Percentiles rank a stretch among this genome's conserved stretches.
Evolutionary conservation across 768 basidiomycete species (phyloP).

Genomic region (Trametes cingulata): DNA sequence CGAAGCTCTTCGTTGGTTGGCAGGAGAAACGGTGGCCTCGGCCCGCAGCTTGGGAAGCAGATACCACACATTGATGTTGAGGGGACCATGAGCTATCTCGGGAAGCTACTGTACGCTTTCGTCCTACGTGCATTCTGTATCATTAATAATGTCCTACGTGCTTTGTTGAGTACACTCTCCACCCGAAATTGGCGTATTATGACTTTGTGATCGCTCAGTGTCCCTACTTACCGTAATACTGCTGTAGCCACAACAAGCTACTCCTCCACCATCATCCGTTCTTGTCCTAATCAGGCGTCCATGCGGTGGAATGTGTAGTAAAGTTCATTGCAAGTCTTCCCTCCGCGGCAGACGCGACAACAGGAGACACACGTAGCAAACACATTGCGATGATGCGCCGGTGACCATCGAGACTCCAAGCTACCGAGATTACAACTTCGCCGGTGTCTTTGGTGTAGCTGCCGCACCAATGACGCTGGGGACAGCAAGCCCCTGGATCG

Average conservation of each 20-base stretch:
- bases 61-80: not conserved
- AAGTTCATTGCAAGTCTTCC: too few species aligned
- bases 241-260: too few species aligned
- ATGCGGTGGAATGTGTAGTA: too few species aligned
- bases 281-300: too few species aligned
- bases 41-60: constrained; percentile 27
- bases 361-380: not conserved
- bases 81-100: not conserved
- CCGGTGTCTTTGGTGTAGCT: not conserved
- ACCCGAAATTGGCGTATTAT: too few species aligned
- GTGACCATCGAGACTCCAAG: too few species aligned
- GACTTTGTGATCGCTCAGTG: too few species aligned
- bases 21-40: constrained; percentile 23
- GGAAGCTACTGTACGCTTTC: not conserved
- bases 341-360: too few species aligned
- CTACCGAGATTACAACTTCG: not conserved
- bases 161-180: not conserved
- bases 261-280: too few species aligned
- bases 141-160: not conserved
- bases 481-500: not conserved
- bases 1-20: constrained; percentile 21
- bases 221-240: too few species aligned
- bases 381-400: too few species aligned
- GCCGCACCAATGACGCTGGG: not conserved
- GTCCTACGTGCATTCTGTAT: not conserved